Percentiles rank a stretch among this genome's conserved stretches.
These are phyloP conservation scores for Pavlovales sp. DNA, from an alignment of 208 protist genomes.

Conservation along the genomic window DNA sequence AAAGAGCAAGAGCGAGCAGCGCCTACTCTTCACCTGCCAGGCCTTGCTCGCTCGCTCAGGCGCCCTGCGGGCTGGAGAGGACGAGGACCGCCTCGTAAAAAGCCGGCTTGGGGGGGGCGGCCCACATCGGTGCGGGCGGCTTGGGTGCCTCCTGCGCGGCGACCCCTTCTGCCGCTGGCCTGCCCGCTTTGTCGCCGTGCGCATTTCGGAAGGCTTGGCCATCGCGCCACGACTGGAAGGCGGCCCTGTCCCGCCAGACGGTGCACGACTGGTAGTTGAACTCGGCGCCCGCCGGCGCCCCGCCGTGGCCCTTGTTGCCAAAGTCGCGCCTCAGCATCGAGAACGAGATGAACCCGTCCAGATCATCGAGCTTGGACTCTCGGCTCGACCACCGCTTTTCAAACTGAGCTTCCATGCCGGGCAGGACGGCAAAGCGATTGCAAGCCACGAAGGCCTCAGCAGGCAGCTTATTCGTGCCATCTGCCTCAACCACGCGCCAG, in stretches of 20 bases:
- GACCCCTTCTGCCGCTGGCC: neutral
- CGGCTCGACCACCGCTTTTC: constrained; percentile 1
- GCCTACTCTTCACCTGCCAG: too few relatives aligned
- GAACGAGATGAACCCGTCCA: constrained; percentile 8
- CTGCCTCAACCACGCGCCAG: constrained; percentile 14
- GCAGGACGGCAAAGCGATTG: constrained; percentile 26
- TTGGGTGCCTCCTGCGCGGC: neutral
- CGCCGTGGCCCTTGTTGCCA: neutral
- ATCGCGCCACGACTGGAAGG: neutral
- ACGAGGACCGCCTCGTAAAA: constrained; percentile 21
- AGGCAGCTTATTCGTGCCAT: neutral
- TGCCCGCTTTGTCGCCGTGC: neutral
- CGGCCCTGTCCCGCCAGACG: neutral
- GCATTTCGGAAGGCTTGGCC: neutral
- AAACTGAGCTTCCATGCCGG: neutral
- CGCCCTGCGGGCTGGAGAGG: neutral
- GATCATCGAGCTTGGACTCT: neutral
- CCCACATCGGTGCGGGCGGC: neutral
- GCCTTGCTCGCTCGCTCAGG: too few relatives aligned
- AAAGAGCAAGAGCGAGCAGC: too few relatives aligned
- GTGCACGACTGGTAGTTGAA: neutral
- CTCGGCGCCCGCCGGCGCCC: neutral
- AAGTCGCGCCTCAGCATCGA: constrained; percentile 23
- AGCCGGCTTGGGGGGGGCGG: neutral
- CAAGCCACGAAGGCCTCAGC: constrained; percentile 39